phyloP scores from a whole-genome alignment of 345 rosid genomes.

The Microthlaspi erraticum region DNA sequence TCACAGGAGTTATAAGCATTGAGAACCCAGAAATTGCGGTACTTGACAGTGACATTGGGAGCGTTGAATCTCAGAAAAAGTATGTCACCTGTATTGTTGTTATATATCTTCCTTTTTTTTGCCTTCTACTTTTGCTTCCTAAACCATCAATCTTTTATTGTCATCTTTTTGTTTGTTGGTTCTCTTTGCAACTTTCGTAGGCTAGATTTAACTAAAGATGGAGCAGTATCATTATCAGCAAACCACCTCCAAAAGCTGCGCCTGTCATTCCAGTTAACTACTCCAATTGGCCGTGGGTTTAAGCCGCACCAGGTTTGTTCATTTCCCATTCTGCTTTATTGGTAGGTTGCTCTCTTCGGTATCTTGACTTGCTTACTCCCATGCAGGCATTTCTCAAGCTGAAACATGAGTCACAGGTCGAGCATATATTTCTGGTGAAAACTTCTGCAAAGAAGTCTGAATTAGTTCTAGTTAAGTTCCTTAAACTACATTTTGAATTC shows the following conservation, averaged over 20 bases:
- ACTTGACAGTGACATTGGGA: slow-evolving; percentile 87
- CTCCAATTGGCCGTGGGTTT: slow-evolving; percentile 71
- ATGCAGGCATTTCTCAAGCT: slow-evolving; percentile 89
- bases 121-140: neutral
- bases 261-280: slow-evolving; percentile 69
- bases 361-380: slow-evolving; percentile 44
- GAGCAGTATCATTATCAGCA: slow-evolving; percentile 70
- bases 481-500: slow-evolving; percentile 9
- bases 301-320: slow-evolving; percentile 91
- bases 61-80: slow-evolving; percentile 75
- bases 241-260: slow-evolving; percentile 96
- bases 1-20: slow-evolving; percentile 67
- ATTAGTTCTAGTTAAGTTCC: slow-evolving; percentile 75
- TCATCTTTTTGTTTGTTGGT: slow-evolving; percentile 14
- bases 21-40: slow-evolving; percentile 77
- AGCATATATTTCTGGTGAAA: slow-evolving; percentile 79
- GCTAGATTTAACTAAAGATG: slow-evolving; percentile 73
- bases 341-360: slow-evolving; percentile 15
- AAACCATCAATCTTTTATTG: neutral
- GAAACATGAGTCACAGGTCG: slow-evolving; percentile 84
- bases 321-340: slow-evolving; percentile 12
- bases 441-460: slow-evolving; percentile 79
- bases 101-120: neutral
- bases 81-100: slow-evolving; percentile 39
- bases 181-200: slow-evolving; percentile 46